Evolutionary conservation across 1,139 yeast genomes (phyloP).

Genomic region (Maudiozyma humilis): DNA sequence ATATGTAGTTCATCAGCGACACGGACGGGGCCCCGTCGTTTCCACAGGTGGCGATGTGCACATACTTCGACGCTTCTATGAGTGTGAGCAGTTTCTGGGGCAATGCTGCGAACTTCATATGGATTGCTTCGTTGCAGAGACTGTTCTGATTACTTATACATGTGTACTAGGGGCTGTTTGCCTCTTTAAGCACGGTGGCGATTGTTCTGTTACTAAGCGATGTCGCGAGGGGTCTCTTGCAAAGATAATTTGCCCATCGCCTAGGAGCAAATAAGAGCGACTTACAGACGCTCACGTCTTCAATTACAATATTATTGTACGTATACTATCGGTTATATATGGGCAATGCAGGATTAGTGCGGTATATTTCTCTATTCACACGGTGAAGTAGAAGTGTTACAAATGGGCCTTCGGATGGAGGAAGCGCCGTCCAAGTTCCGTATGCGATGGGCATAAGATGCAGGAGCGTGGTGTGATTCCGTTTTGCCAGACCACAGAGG

Average conservation of each 20-base stretch:
- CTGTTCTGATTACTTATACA: too few species aligned
- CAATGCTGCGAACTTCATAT: conserved; percentile 31
- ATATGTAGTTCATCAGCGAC: conserved; percentile 81
- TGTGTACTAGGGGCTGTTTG: too few species aligned
- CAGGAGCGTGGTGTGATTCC: too few species aligned
- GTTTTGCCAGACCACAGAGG: too few species aligned
- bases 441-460: too few species aligned
- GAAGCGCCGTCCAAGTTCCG: background rate
- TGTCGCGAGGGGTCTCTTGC: too few species aligned
- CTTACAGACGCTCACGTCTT: too few species aligned
- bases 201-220: too few species aligned
- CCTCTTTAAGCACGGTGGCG: too few species aligned
- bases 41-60: conserved; percentile 75
- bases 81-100: conserved; percentile 51
- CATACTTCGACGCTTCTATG: conserved; percentile 52
- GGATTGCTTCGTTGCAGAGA: background rate
- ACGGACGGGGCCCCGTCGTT: conserved; percentile 66
- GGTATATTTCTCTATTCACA: background rate
- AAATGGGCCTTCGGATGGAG: background rate
- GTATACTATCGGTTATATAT: background rate
- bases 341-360: background rate
- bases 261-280: too few species aligned
- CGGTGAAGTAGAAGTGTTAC: background rate
- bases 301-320: too few species aligned
- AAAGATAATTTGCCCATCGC: too few species aligned